Base-by-base conservation (phyloP, 306 rosid genomes). In the Vigna reflexopilosa region DNA sequence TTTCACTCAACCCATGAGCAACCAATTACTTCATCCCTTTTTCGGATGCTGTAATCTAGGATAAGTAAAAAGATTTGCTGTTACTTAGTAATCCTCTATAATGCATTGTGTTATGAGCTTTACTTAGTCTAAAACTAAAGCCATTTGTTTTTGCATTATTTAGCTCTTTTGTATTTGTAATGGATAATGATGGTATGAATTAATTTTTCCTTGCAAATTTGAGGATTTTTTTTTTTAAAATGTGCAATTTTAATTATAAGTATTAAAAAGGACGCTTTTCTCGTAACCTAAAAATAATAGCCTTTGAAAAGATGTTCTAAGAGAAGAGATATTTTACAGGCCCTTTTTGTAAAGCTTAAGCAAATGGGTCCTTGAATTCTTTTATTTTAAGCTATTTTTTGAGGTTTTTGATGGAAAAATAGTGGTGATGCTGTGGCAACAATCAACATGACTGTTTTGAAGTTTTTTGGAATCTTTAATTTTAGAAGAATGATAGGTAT, bases 111-210 rank as follows among this genome's bases (percentile, higher is more conserved):
- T 36, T 8, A 9, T n/a, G 5, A n/a, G 54, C 13, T 75, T 67
- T 67, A 47, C 64, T 24, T 42, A 57, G 50, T 70, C 62, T 32
- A 56, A 82, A 20, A 49, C 59, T 40, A 52, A 20, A 52, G 67
- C 54, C 28, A 32, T 82, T 38, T 49, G 67, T 10, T 40, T 47
- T 51, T 51, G 76, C 73, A 8, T 28, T 50, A 4, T 76, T 54
- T 12, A 34, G 30, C 75, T 47, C 10, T 56, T 55, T 48, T 62
- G 19, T 47, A 64, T 49, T 12, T 54, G 59, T 59, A 19, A 8
- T 67, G 24, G 75, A 75, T 50, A 38, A 24, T 44, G 63, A 48
- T 76, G 48, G 55, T 51, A 70, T 56, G 62, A 40, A 71, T 76
- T 70, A 57, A 36, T 51, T 28, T 50, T 28, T 9, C 30, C 81